Percentiles rank a stretch among this genome's conserved stretches.
phyloP scores from a whole-genome alignment of 2,329 filamentous ascomycete species.

The Graphium sp. region DNA sequence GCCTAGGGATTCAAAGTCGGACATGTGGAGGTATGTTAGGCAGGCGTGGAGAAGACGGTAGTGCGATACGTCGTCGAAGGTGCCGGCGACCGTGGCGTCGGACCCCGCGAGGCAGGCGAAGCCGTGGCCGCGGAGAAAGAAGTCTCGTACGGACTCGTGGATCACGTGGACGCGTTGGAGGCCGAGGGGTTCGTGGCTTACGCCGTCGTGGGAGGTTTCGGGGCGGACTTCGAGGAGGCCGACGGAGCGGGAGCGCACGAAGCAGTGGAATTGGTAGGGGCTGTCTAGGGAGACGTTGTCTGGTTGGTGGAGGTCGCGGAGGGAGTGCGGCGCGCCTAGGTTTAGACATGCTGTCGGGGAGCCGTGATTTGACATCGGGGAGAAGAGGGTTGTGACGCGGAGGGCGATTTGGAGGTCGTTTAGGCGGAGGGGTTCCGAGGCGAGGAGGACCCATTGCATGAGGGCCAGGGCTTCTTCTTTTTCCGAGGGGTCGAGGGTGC shows the following conservation, averaged over 20 bases:
- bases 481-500: slow-evolving; percentile 12
- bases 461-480: slow-evolving; percentile 12
- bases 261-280: slow-evolving; percentile 12
- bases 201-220: slow-evolving; percentile 6
- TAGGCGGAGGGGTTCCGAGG: slow-evolving; percentile 13
- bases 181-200: slow-evolving; percentile 10
- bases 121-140: slow-evolving; percentile 15
- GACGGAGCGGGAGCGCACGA: slow-evolving; percentile 14
- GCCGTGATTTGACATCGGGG: slow-evolving; percentile 4
- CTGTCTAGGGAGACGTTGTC: slow-evolving; percentile 11
- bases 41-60: slow-evolving; percentile 13
- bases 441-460: slow-evolving; percentile 17
- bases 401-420: slow-evolving; percentile 15
- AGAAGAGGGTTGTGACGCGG: slow-evolving; percentile 10
- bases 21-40: slow-evolving; percentile 15
- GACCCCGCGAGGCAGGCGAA: slow-evolving; percentile 11
- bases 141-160: slow-evolving; percentile 14
- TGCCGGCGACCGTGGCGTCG: slow-evolving; percentile 3
- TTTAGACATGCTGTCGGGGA: slow-evolving; percentile 9
- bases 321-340: slow-evolving; percentile 10
- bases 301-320: slow-evolving; percentile 10
- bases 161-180: slow-evolving; percentile 13
- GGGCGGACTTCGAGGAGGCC: slow-evolving; percentile 14
- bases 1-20: slow-evolving; percentile 14
- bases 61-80: slow-evolving; percentile 12